phyloP scores from a whole-genome alignment of 2,329 filamentous ascomycete species.

The Aspergillus sp. region DNA sequence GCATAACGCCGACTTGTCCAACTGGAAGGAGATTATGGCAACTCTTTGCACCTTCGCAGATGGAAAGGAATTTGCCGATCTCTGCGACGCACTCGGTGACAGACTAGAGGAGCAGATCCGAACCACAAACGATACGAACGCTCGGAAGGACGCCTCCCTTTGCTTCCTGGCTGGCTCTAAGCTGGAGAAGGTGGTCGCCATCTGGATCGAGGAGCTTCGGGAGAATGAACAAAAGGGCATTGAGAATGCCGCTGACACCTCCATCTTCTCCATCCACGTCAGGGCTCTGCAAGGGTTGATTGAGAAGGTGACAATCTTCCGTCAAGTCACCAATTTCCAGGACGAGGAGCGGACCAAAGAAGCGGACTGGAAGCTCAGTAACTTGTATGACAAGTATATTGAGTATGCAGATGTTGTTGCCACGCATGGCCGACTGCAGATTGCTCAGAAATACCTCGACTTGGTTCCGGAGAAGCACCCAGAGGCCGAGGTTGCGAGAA shows the following conservation, averaged over 20 bases:
- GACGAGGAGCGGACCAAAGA: conserved; percentile 63
- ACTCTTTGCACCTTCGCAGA: conserved; percentile 92
- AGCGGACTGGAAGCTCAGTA: conserved; percentile 78
- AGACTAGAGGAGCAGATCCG: conserved; percentile 64
- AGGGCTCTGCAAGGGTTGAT: conserved; percentile 84
- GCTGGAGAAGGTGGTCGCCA: conserved; percentile 89
- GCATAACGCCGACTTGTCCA: conserved; percentile 81
- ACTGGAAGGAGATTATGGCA: conserved; percentile 97
- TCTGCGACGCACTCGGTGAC: conserved; percentile 91
- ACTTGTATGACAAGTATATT: conserved; percentile 87
- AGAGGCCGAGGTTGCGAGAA: conserved; percentile 76
- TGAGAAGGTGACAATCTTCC: conserved; percentile 96
- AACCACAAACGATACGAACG: conserved; percentile 44
- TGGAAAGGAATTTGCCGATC: conserved; percentile 80
- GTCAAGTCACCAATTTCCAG: conserved; percentile 82
- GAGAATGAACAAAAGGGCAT: conserved; percentile 71
- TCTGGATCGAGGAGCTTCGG: conserved; percentile 84
- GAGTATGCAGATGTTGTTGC: conserved; percentile 96
- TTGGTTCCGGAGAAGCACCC: conserved; percentile 76
- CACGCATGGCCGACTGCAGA: conserved; percentile 72
- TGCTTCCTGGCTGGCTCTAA: conserved; percentile 95
- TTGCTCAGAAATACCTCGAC: conserved; percentile 85
- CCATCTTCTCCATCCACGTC: conserved; percentile 85
- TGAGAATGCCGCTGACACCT: conserved; percentile 60
- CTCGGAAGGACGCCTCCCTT: conserved; percentile 84